Evolutionary conservation across 2,329 filamentous ascomycete genomes (phyloP).

Genomic region (Phialophora tarda): DNA sequence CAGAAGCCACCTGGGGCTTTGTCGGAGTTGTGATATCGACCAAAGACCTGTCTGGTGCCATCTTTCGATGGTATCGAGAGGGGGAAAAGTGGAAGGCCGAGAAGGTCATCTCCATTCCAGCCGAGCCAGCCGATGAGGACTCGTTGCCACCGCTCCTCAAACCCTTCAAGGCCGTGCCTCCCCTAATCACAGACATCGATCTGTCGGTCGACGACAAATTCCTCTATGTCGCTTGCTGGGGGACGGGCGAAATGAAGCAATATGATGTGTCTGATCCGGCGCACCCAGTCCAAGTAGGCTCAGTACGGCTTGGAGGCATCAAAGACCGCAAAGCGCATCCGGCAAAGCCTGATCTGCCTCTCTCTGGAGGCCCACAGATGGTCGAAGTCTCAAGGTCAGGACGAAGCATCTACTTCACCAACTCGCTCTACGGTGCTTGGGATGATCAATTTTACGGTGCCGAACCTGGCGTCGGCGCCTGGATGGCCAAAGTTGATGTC

Average conservation of each 20-base stretch:
- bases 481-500: slow-evolving; percentile 16
- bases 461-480: slow-evolving; percentile 11
- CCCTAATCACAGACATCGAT: slow-evolving; percentile 20
- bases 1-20: slow-evolving; percentile 20
- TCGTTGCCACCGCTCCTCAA: slow-evolving; percentile 13
- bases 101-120: slow-evolving; percentile 59
- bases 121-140: slow-evolving; percentile 52
- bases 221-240: slow-evolving; percentile 23
- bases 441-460: slow-evolving; percentile 14
- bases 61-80: slow-evolving; percentile 16
- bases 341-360: slow-evolving; percentile 14
- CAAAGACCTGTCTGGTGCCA: slow-evolving; percentile 18
- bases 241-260: slow-evolving; percentile 19
- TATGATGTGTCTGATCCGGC: slow-evolving; percentile 20
- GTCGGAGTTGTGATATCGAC: slow-evolving; percentile 17
- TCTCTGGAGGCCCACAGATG: slow-evolving; percentile 15
- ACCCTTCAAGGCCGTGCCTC: slow-evolving; percentile 16
- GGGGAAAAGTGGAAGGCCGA: slow-evolving; percentile 52
- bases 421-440: slow-evolving; percentile 19
- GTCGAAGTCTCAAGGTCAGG: slow-evolving; percentile 14
- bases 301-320: slow-evolving; percentile 14
- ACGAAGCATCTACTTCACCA: slow-evolving; percentile 18
- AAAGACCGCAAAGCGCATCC: slow-evolving; percentile 9
- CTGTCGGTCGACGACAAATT: slow-evolving; percentile 22
- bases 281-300: slow-evolving; percentile 18